phyloP scores from a whole-genome alignment of 768 basidiomycete genomes.

The Neoboletus magnificus region DNA sequence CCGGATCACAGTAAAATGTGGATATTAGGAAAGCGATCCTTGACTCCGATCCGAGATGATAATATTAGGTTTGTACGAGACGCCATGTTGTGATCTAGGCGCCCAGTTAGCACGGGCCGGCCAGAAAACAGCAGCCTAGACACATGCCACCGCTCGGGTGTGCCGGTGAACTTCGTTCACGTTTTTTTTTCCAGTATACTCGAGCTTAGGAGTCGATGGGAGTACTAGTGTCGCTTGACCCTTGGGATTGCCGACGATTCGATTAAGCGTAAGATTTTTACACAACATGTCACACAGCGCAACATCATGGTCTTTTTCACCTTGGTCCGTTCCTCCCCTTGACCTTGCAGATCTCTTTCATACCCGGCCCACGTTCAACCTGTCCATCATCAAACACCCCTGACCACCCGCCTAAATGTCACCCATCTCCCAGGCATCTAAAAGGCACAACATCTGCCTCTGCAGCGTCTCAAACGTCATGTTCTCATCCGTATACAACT shows the following conservation, averaged over 20 bases:
- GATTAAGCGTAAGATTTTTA: background rate
- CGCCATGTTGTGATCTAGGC: background rate
- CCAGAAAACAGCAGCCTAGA: no score
- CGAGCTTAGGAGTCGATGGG: background rate
- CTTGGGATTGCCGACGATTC: no score
- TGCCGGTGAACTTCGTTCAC: no score
- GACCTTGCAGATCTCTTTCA: background rate
- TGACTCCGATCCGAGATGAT: background rate
- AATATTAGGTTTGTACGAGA: no score
- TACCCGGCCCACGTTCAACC: background rate
- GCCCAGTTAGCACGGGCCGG: no score
- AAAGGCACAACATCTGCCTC: conserved; percentile 25
- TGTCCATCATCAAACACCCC: background rate
- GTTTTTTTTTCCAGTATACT: background rate
- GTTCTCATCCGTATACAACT: conserved; percentile 15
- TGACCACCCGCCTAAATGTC: conserved; percentile 15
- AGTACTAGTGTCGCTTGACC: no score
- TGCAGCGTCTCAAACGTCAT: conserved; percentile 20
- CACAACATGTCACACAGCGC: background rate
- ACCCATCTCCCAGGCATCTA: conserved; percentile 31
- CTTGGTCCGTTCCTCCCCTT: no score
- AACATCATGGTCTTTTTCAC: no score
- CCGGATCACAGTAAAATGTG: no score
- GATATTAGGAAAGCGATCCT: no score
- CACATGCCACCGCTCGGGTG: no score